Conservation (phyloP, 2,329 filamentous ascomycete genomes). For the Macrophomina tecta region DNA sequence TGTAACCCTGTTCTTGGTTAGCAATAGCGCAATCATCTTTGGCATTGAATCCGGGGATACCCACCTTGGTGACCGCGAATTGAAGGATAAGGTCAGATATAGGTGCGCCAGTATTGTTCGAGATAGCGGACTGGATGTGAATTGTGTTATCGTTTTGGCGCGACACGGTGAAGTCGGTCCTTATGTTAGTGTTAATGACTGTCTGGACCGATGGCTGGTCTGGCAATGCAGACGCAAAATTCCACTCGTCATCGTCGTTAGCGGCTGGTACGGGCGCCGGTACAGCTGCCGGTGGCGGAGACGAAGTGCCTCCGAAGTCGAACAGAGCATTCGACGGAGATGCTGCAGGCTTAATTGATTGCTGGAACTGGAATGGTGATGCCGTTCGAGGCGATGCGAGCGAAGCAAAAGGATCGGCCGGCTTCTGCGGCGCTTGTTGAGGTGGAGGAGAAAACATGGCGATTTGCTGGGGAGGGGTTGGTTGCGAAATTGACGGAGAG, state of each 20-base stretch:
- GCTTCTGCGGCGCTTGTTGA: conserved; percentile 42
- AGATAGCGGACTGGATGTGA: conserved; percentile 78
- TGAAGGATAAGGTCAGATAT: conserved; percentile 87
- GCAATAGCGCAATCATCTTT: neutral
- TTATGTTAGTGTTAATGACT: conserved; percentile 73
- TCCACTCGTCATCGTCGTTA: conserved; percentile 96
- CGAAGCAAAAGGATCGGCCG: conserved; percentile 66
- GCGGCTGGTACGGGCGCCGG: conserved; percentile 50
- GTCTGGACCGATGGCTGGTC: conserved; percentile 66
- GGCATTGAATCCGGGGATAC: neutral
- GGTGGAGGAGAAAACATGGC: conserved; percentile 47
- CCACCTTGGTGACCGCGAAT: conserved; percentile 88
- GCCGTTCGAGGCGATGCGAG: conserved; percentile 59
- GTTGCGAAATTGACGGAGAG: conserved; percentile 44
- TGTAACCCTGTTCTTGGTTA: conserved; percentile 67
- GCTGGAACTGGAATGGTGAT: conserved; percentile 57
- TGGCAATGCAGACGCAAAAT: conserved; percentile 86
- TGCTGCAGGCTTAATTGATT: conserved; percentile 47
- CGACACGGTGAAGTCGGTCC: conserved; percentile 74
- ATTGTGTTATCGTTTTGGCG: conserved; percentile 65
- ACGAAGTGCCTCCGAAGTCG: conserved; percentile 40
- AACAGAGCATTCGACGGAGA: conserved; percentile 41
- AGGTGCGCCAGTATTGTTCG: conserved; percentile 74
- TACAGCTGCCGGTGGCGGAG: conserved; percentile 11
- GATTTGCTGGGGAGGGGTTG: conserved; percentile 54